These are phyloP conservation scores for Trichoderma gamsii DNA, from an alignment of 495 filamentous ascomycete species.

Conservation along the genomic window DNA sequence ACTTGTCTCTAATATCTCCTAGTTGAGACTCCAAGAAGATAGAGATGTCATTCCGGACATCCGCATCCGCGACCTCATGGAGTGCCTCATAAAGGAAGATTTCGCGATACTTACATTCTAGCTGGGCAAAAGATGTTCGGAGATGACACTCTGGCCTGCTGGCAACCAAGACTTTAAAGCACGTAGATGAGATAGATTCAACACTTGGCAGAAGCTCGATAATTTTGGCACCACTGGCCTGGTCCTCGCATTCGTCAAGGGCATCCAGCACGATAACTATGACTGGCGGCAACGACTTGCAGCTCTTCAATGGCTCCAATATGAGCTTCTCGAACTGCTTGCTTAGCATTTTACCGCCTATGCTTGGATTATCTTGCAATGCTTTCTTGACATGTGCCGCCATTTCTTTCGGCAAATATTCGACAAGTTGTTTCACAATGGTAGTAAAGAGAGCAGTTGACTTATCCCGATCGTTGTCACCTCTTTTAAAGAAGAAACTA, in stretches of 20 bases:
- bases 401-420: slow-evolving; percentile 23
- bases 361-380: slow-evolving; percentile 31
- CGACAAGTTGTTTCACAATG: slow-evolving; percentile 36
- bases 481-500: slow-evolving; percentile 50
- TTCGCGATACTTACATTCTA: slow-evolving; percentile 26
- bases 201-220: slow-evolving; percentile 31
- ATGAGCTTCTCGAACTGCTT: slow-evolving; percentile 48
- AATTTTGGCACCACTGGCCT: slow-evolving; percentile 34
- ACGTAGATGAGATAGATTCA: neutral
- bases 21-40: slow-evolving; percentile 28
- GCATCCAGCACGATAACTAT: slow-evolving; percentile 48
- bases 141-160: slow-evolving; percentile 44
- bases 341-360: slow-evolving; percentile 33
- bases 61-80: slow-evolving; percentile 26
- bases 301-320: slow-evolving; percentile 31
- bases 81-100: slow-evolving; percentile 30
- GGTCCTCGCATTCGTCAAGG: slow-evolving; percentile 47
- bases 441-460: slow-evolving; percentile 40
- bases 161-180: slow-evolving; percentile 25
- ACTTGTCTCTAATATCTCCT: slow-evolving; percentile 21
- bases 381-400: slow-evolving; percentile 28
- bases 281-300: neutral
- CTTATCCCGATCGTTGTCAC: slow-evolving; percentile 36
- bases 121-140: slow-evolving; percentile 25
- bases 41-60: slow-evolving; percentile 25